Evolutionary conservation across 441 rosid species (phyloP), one percentile per base, ranked within the genome.

Genomic region (Jatropha multifida): DNA sequence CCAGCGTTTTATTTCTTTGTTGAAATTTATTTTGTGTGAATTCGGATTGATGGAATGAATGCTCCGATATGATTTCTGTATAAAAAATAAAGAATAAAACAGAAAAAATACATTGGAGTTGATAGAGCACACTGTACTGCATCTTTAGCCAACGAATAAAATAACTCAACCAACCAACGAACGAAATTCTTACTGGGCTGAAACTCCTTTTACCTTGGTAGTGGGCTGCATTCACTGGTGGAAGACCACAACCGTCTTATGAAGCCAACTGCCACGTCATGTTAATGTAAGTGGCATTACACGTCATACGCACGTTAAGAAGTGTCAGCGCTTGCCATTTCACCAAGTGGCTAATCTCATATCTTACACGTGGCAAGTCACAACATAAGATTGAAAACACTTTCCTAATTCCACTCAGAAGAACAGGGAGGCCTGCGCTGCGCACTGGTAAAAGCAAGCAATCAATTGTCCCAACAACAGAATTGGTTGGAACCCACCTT

Each of bases 401-500:
- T 58, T 58, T 58, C 65, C 40, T 3, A 10, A 71, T 11, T 3
- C 23, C 74, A 15, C 58, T 54, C 58, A 54, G 3, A 48, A 38
- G 26, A 10, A n/a, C 12, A 56, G 20, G 72, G 46, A 59, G 3
- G 64, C 18, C 20, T 20, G n/a, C 32, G 38, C 59, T 15, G 68
- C 75, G 75, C 59, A 46, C 68, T 14, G 38, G 11, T 46, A 9
- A 26, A 72, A 48, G 41, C 32, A 44, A 5, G 75, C 44, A 72
- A 72, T 72, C 75, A 27, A 72, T 72, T 56, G 10, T 4, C 65
- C 74, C 63, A 55, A 56, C n/a, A 71, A 10, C 48, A 54, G 26
- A 3, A n/a, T 41, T 0, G 2, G 64, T 56, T 2, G 2, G 58
- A 23, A 11, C 2, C 41, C 17, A 15, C 66, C 9, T 6, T 69